These are phyloP conservation scores for Cladosporium oxysporum DNA, from an alignment of 2,329 filamentous ascomycete genomes.

Conservation along the genomic window DNA sequence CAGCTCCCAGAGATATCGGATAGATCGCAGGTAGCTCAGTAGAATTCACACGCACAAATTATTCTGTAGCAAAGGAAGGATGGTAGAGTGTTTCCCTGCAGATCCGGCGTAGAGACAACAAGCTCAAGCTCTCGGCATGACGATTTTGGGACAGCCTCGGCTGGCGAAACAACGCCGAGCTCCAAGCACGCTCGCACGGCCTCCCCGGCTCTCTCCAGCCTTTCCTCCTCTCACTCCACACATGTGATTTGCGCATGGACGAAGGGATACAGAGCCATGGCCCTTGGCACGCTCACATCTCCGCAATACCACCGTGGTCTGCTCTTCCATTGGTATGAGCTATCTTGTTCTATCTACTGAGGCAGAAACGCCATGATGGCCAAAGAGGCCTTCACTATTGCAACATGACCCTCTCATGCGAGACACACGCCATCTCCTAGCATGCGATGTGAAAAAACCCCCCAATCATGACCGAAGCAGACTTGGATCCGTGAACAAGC, in stretches of 20 bases:
- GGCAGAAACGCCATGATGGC: background rate
- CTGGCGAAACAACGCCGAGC: background rate
- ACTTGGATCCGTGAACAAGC: background rate
- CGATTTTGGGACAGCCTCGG: background rate
- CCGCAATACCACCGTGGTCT: conserved; percentile 1
- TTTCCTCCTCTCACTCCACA: background rate
- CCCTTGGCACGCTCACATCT: background rate
- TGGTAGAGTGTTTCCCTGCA: conserved; percentile 5
- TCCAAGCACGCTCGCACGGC: too few species aligned
- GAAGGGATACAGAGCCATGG: background rate
- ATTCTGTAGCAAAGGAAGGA: background rate
- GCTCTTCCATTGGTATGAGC: background rate
- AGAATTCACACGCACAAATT: background rate
- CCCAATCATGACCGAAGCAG: background rate
- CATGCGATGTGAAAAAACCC: background rate
- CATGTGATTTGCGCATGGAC: conserved; percentile 8
- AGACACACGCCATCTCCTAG: background rate
- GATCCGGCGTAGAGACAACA: background rate
- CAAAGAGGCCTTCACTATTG: background rate
- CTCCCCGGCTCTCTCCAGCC: background rate
- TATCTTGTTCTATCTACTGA: background rate
- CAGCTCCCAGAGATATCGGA: background rate
- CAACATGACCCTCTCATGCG: background rate
- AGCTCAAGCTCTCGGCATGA: conserved; percentile 1
- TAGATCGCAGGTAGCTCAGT: background rate